A percentile compares a stretch with the other conserved stretches of the same genome.
Conservation (phyloP, 2,329 filamentous ascomycete genomes). For the Colletotrichum sp. region DNA sequence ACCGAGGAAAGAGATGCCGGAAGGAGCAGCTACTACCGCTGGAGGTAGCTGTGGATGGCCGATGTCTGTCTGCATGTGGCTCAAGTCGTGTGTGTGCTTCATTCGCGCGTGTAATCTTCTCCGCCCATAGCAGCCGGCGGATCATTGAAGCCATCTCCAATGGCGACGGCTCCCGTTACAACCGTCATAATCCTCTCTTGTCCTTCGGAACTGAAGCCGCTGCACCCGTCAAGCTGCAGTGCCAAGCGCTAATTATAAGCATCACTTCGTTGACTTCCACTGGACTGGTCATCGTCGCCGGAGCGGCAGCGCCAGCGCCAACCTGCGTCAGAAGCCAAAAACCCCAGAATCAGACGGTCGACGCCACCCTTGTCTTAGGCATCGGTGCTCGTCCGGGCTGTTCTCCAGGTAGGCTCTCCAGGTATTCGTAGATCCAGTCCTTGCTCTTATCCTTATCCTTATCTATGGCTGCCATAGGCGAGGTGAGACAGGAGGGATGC, state of each 20-base stretch:
- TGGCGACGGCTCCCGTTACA: background rate
- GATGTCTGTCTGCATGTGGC: background rate
- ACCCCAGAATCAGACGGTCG: background rate
- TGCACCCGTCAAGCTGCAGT: background rate
- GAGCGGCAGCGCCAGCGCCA: background rate
- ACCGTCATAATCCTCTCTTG: background rate
- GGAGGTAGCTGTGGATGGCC: background rate
- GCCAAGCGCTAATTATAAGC: background rate
- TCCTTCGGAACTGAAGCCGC: background rate
- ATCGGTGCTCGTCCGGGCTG: background rate
- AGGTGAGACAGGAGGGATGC: slow-evolving; percentile 6
- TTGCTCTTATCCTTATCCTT: background rate
- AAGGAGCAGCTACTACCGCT: background rate
- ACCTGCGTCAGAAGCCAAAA: background rate
- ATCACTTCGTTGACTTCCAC: background rate
- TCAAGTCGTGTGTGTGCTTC: background rate
- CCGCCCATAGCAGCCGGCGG: background rate
- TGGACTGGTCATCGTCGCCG: background rate
- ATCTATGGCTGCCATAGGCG: background rate
- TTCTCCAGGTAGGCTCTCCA: background rate
- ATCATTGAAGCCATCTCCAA: slow-evolving; percentile 1
- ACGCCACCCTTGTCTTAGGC: background rate
- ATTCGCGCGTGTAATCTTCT: background rate
- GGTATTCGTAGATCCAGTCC: background rate
- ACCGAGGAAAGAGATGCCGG: background rate